Base-by-base conservation (phyloP, 169 alveolate species). In the Plasmodium sp. region DNA sequence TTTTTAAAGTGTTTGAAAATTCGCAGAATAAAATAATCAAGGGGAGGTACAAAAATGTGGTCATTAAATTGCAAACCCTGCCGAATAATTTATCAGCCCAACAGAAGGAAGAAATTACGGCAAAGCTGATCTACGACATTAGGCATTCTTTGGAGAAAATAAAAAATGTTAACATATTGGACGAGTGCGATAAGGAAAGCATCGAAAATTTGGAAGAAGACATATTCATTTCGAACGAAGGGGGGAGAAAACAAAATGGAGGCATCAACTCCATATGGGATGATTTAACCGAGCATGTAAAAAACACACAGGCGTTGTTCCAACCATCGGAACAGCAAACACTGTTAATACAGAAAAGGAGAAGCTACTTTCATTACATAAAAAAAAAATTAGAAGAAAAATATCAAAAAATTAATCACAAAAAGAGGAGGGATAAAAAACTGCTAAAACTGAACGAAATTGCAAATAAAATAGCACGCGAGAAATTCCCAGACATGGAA, bases 71-170 rank as follows among this genome's bases (percentile, higher is more conserved):
- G 77, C 95, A 67, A 22, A 81, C 84, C 22, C 39, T 92, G 56
- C 54, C 92, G 14, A 81, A 71, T 82, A 92, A 92, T 51, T 54
- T 92, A 31, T 71, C 95, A 6, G 1, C n/a, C n/a, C 84, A 92
- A 79, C 82, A 92, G 22, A 92, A 73, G 36, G 95, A 92, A 81
- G 39, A 72, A 71, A 81, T 92, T 27, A 51, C 67, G 34, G 95
- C 84, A 51, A 81, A 92, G 45, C 73, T 92, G 79, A 92, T 92
- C 34, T 92, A 92, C 84, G 95, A 92, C 75, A 92, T 92, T 71
- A 73, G 84, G 33, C 51, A 92, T 5, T 45, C 95, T 14, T 3
- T 81, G 39, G 95, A 82, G 54, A 92, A 82, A 82, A 83, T 36
- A 36, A 92, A 92, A 92, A 81, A 81, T 62, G 73, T 43, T 51